phyloP scores from a whole-genome alignment of 2,329 filamentous ascomycete species.

The Dothistroma pini region DNA sequence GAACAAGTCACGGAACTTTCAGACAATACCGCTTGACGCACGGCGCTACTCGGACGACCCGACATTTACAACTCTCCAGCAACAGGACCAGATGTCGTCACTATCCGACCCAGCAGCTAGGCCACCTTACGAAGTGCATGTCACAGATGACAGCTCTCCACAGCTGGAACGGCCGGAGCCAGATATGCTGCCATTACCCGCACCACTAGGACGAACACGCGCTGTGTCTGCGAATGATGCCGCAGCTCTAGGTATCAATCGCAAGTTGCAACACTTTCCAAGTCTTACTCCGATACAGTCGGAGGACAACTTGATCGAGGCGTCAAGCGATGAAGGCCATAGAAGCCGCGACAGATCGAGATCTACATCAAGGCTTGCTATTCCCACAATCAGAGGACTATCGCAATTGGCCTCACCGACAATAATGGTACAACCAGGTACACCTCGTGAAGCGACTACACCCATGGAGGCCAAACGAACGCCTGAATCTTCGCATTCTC shows the following conservation, averaged over 20 bases:
- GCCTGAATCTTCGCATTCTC: constrained; percentile 8
- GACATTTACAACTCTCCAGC: constrained; percentile 41
- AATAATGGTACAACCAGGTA: constrained; percentile 19
- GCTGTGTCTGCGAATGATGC: constrained; percentile 61
- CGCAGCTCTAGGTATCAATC: constrained; percentile 33
- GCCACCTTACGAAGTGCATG: constrained; percentile 18
- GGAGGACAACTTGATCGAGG: constrained; percentile 15
- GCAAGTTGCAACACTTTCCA: constrained; percentile 39
- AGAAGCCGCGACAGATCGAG: constrained; percentile 2
- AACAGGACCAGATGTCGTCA: constrained; percentile 47
- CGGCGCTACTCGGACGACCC: constrained; percentile 67
- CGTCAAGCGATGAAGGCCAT: constrained; percentile 7
- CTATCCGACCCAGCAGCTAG: constrained; percentile 43
- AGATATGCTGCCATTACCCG: constrained; percentile 18
- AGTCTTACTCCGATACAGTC: constrained; percentile 15
- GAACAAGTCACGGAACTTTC: constrained; percentile 73
- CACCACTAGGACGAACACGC: constrained; percentile 34
- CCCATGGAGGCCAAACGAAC: constrained; percentile 12
- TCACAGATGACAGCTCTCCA: constrained; percentile 16
- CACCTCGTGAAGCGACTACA: constrained; percentile 14
- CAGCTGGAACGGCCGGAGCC: constrained; percentile 8
- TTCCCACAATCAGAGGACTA: background rate
- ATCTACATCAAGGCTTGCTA: constrained; percentile 8
- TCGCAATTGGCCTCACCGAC: constrained; percentile 11
- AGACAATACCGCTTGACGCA: constrained; percentile 64